phyloP scores from a whole-genome alignment of 208 protist genomes.

The Crithidia acanthocephali region DNA sequence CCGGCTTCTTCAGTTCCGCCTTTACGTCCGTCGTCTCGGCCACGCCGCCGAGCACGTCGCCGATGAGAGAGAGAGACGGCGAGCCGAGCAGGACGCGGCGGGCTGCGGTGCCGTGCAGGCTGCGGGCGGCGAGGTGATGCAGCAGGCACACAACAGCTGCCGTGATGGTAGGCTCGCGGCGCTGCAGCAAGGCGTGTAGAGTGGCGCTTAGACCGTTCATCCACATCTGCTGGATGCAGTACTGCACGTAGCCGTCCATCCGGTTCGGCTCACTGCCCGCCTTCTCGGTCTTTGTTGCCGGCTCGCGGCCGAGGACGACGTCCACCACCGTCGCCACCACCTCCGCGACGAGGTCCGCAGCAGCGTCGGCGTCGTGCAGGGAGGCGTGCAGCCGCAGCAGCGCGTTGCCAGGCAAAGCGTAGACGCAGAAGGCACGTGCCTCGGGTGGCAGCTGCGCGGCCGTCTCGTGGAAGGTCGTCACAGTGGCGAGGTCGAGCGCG shows the following conservation, averaged over 20 bases:
- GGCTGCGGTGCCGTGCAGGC: constrained; percentile 11
- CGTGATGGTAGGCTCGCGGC: constrained; percentile 21
- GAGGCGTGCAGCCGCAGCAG: constrained; percentile 19
- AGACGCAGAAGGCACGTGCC: constrained; percentile 32
- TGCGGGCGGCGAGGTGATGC: constrained; percentile 7
- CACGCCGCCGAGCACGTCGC: constrained; percentile 20
- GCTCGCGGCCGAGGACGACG: constrained; percentile 3
- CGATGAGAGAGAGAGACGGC: constrained; percentile 21
- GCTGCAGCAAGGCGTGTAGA: constrained; percentile 16
- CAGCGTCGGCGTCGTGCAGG: constrained; percentile 4
- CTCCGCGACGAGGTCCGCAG: constrained; percentile 11
- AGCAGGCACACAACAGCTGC: constrained; percentile 29
- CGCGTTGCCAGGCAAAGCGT: constrained; percentile 33
- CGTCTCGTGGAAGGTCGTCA: constrained; percentile 16
- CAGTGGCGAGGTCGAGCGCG: neutral
- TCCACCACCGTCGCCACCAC: constrained; percentile 24
- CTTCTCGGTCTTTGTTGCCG: neutral
- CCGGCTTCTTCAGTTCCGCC: constrained; percentile 24
- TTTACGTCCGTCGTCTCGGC: constrained; percentile 22
- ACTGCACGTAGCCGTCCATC: constrained; percentile 26
- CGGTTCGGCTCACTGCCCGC: neutral
- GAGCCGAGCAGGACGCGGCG: constrained; percentile 30
- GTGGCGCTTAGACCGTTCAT: constrained; percentile 29
- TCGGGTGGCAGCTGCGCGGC: constrained; percentile 16
- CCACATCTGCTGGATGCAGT: constrained; percentile 35